Evolutionary conservation across 352 stramenopile species (phyloP), one percentile per base, ranked within the genome.

Genomic region (Pythium dissotocum): DNA sequence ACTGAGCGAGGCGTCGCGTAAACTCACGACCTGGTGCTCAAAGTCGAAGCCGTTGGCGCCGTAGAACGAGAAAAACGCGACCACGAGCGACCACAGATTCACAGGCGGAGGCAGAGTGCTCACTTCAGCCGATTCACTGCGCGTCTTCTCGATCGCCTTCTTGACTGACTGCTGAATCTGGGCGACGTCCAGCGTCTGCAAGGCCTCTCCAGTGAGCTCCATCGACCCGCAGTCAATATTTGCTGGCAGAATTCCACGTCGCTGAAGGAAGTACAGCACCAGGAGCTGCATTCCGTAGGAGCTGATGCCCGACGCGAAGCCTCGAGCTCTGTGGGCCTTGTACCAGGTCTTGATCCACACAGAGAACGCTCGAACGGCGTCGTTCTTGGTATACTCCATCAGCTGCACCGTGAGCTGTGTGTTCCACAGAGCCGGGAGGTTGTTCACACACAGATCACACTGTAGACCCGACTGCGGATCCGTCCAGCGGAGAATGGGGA

Each of bases 391-490:
- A n/a, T 63, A 32, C 24, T 38, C 24, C 1, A 59, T 46, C 1
- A 87, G 35, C 32, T 55, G 65, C 16, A 67, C 59, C 26, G 91
- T 66, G 9, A 95, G 78, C 52, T 80, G 72, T 24, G 85, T 90
- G 69, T 95, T 95, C 84, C 83, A 95, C 12, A 95, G 63, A 18
- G 87, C 85, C 4, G 87, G 55, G n/a, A 88, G 28, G 65, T 95
- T 95, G 69, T 95, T 95, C 56, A 95, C 71, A 35, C 83, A 94
- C 5, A 95, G 57, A 54, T 95, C 87, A 46, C 86, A 91, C 33
- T 73, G 69, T 13, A 94, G 49, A 0, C 61, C 36, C 0, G 75
- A 77, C 14, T 40, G 33, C 14, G 80, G 58, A 32, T 93, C 84
- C 13, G 48, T 69, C 51, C 78, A 89, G 36, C 87, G 79, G 13